Conservation (phyloP, 2,329 filamentous ascomycete species). For the Bertia moriformis region DNA sequence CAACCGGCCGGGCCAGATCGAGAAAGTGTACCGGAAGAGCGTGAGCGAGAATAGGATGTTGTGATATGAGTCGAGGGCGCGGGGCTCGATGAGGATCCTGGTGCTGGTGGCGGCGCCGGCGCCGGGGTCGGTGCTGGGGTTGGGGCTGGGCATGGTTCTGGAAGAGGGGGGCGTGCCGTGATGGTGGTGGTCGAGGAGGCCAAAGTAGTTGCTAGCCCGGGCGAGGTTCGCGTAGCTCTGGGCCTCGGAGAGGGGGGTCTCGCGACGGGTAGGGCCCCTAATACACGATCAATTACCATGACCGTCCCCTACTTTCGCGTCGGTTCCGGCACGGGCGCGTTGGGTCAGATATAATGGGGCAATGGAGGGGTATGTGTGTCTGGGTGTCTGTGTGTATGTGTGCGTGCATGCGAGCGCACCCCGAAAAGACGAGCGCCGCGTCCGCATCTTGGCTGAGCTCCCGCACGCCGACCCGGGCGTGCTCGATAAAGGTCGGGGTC, state of each 20-base stretch:
- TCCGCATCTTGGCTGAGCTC: slow-evolving; percentile 27
- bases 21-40: slow-evolving; percentile 34
- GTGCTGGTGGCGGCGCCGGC: slow-evolving; percentile 12
- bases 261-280: slow-evolving; percentile 49
- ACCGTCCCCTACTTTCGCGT: too few species aligned
- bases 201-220: slow-evolving; percentile 28
- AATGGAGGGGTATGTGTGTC: too few species aligned
- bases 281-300: too few species aligned
- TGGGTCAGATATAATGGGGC: too few species aligned
- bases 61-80: slow-evolving; percentile 72
- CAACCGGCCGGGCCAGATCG: slow-evolving; percentile 37
- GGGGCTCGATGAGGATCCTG: slow-evolving; percentile 48
- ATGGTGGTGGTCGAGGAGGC: slow-evolving; percentile 12
- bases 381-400: too few species aligned
- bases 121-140: slow-evolving; percentile 5
- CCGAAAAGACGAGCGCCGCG: slow-evolving; percentile 56
- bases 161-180: slow-evolving; percentile 1
- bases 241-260: slow-evolving; percentile 43
- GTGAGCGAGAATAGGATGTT: slow-evolving; percentile 66
- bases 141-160: not conserved
- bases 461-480: slow-evolving; percentile 52
- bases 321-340: too few species aligned
- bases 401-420: too few species aligned
- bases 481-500: slow-evolving; percentile 64
- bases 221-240: slow-evolving; percentile 45